Evolutionary conservation across 176 grass and related monocot genomes (phyloP), one percentile per base, ranked within the genome.

Genomic region (Sorghum bicolor): DNA sequence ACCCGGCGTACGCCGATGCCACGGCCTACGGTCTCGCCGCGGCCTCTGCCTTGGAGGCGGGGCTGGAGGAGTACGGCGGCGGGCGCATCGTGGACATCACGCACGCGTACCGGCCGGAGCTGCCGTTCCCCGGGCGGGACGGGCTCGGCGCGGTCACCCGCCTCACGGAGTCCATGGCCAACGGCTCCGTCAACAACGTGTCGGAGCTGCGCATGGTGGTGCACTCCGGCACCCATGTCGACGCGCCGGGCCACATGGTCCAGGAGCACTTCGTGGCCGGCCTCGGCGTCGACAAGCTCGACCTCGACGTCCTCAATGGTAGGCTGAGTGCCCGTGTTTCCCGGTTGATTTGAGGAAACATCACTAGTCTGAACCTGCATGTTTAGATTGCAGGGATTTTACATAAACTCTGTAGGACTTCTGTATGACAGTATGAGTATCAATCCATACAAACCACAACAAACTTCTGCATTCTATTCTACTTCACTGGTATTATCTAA

Each of bases 231-330:
- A 97, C 94, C 67, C 92, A 94, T 76, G 88, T 97, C 62, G 88
- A 97, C 79, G 90, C 86, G 83, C 92, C 92, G 39, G 84, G 92
- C 0, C 92, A 94, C 83, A 82, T 85, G 14, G 87, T 80, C 64
- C 86, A 89, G 77, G 86, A 55, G 44, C 88, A 93, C 40, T 96
- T 89, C 75, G 86, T 60, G 44, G 91, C 86, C 64, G 91, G 94
- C 28, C 78, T 89, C 41, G 94, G 83, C 80, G 82, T 96, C 47
- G 94, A 96, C 81, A 87, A 85, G 20, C 94, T 96, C 75, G 94
- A 93, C 79, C 90, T 96, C 60, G 83, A 91, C 10, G 88, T 93
- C 73, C 90, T 96, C 77, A 96, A 93, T 55, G 91, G 88, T 96
- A 47, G 74, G 80, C 29, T 55, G 29, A 32, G 6, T 52, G 6